Percentiles rank a stretch among this genome's conserved stretches.
Conservation (phyloP, 768 basidiomycete genomes). For the Mycena venus region DNA sequence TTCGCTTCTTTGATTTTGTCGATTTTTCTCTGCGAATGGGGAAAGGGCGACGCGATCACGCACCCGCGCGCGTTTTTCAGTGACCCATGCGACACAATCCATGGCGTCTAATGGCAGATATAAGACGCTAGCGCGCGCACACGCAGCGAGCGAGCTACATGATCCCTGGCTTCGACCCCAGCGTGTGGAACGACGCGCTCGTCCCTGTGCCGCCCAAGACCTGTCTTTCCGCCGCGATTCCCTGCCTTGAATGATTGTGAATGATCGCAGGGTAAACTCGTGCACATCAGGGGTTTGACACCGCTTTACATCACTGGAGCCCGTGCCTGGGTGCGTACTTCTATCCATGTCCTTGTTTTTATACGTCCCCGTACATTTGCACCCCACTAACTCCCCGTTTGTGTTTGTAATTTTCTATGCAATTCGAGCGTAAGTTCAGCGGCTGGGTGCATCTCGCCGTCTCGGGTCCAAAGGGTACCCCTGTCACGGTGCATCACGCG, state of each 20-base stretch:
- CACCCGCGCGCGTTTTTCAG: too few species aligned
- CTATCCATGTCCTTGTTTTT: too few species aligned
- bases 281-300: conserved; percentile 35
- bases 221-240: too few species aligned
- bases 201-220: conserved; percentile 35
- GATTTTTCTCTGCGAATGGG: too few species aligned
- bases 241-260: too few species aligned
- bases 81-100: too few species aligned
- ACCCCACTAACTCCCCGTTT: too few species aligned
- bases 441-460: conserved; percentile 45
- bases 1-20: background rate
- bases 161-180: conserved; percentile 37
- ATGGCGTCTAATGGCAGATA: too few species aligned
- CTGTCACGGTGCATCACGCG: conserved; percentile 45
- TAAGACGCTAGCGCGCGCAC: background rate
- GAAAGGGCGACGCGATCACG: too few species aligned
- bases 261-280: conserved; percentile 30
- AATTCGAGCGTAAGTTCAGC: conserved; percentile 42
- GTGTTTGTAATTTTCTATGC: conserved; percentile 40
- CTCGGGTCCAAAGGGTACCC: conserved; percentile 38
- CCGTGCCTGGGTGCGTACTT: conserved; percentile 35
- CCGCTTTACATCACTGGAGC: conserved; percentile 42
- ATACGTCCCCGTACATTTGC: too few species aligned
- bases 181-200: conserved; percentile 38
- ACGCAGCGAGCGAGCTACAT: conserved; percentile 42